A percentile compares a stretch with the other conserved stretches of the same genome.
Evolutionary conservation across 2,329 filamentous ascomycete genomes (phyloP).

Genomic region (Neonectria hederae): DNA sequence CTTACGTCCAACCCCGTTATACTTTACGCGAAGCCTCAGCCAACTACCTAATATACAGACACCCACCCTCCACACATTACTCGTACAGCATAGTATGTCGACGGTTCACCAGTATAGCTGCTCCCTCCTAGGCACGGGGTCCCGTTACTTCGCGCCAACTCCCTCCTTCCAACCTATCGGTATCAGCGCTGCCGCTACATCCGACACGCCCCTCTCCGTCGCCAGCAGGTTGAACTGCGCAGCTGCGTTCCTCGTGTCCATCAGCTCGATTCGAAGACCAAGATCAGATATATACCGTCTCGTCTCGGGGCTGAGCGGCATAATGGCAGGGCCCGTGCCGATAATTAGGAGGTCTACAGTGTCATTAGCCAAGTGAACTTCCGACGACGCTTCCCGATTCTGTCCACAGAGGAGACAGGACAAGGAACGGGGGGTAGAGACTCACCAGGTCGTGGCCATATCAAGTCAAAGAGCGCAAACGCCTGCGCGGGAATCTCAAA

Average conservation of each 20-base stretch:
- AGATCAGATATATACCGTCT: constrained; percentile 76
- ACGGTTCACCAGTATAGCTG: constrained; percentile 7
- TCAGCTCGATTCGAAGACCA: constrained; percentile 86
- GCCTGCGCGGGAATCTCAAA: constrained; percentile 77
- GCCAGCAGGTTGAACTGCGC: constrained; percentile 94
- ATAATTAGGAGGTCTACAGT: constrained; percentile 82
- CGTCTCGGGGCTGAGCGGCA: constrained; percentile 80
- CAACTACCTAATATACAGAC: neutral
- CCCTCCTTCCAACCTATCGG: constrained; percentile 84
- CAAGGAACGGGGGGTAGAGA: neutral
- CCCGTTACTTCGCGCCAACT: constrained; percentile 49
- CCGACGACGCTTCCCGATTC: neutral
- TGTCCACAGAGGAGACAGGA: neutral
- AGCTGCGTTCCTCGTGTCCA: constrained; percentile 93
- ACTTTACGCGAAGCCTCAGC: neutral
- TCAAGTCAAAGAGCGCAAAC: constrained; percentile 78
- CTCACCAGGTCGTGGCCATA: constrained; percentile 91
- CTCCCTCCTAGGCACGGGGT: neutral
- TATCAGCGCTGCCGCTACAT: constrained; percentile 88
- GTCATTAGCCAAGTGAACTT: constrained; percentile 19
- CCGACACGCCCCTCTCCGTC: constrained; percentile 87
- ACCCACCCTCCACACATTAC: neutral
- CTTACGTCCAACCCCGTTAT: neutral
- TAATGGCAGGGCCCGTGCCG: constrained; percentile 81
- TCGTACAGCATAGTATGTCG: constrained; percentile 24